phyloP scores from a whole-genome alignment of 1,284 basidiomycete species.

The Tilletiaria anomala region DNA sequence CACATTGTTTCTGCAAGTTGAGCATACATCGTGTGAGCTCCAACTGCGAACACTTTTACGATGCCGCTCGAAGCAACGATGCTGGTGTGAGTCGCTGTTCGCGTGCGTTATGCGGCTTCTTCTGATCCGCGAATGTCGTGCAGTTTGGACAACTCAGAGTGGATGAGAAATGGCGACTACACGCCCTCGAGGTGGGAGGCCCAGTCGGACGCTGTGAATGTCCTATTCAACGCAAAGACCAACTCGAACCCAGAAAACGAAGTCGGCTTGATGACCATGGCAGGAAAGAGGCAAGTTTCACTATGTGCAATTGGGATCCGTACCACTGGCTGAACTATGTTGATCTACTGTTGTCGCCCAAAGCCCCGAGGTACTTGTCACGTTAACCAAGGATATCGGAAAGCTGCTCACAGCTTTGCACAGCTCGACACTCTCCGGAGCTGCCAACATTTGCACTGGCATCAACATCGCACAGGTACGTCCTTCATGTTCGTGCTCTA shows the following conservation, averaged over 20 bases:
- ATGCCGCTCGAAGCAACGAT: conserved; percentile 40
- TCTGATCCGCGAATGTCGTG: not conserved
- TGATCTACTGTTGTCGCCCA: not conserved
- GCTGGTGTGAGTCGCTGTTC: conserved; percentile 24
- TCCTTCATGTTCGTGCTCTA: conserved; percentile 3
- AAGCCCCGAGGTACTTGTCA: conserved; percentile 80
- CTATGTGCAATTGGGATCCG: too few species aligned
- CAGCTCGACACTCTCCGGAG: conserved; percentile 58
- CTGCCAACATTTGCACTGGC: conserved; percentile 69
- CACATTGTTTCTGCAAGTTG: too few species aligned
- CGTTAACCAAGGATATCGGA: conserved; percentile 84
- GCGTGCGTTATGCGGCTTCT: not conserved
- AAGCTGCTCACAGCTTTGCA: conserved; percentile 74
- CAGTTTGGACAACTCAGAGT: conserved; percentile 39
- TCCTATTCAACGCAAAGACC: conserved; percentile 82
- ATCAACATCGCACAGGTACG: conserved; percentile 86
- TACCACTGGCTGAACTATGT: not conserved
- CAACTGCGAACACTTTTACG: too few species aligned
- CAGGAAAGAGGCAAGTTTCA: conserved; percentile 41
- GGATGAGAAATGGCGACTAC: conserved; percentile 71
- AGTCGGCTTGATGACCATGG: conserved; percentile 95
- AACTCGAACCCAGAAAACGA: conserved; percentile 87
- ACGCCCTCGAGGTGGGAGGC: conserved; percentile 66
- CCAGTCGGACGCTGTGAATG: conserved; percentile 78
- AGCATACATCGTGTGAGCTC: too few species aligned